Evolutionary conservation across 169 alveolate genomes (phyloP), one percentile per base, ranked within the genome.

Genomic region (Theileria annulata): DNA sequence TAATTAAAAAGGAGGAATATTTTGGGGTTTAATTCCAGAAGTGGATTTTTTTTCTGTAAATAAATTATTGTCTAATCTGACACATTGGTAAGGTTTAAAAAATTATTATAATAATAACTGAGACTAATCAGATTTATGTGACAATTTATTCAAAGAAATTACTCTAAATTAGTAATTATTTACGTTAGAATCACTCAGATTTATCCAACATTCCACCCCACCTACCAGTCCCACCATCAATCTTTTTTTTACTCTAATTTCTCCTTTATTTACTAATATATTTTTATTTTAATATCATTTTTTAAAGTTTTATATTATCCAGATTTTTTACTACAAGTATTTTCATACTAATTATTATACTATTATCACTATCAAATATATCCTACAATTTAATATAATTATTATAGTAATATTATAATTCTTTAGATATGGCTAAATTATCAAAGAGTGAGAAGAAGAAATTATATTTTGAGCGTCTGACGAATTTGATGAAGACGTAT

Each of bases 361-460:
- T 48, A 31, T 70, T 37, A 60, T 63, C 10, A 56, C 33, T 5
- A 21, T 56, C 9, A 6, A 67, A 5, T 4, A 4, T 5, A 28
- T 67, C 77, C 3, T 4, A 5, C 9, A 4, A 25, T 27, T 33
- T 58, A 13, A 59, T 19, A 23, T 49, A 64, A 64, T 64, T 13
- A 23, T 60, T 25, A 21, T 64, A 2, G 17, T 8, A 3, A 64
- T 21, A 37, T 5, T 2, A 21, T 21, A 64, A 37, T 37, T 64
- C n/a, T n/a, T n/a, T n/a, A n/a, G n/a, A n/a, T n/a, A 93, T 93
- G 96, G 95, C 95, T 56, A 88, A 93, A 56, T 75, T 91, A 78
- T 84, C 91, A 48, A 94, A 93, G 80, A 92, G 86, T 37, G 95
- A 90, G 49, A 92, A 94, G 85, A 95, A 95, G 93, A 91, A 92